phyloP scores from a whole-genome alignment of 2,329 filamentous ascomycete genomes.

The Neonectria ditissima region DNA sequence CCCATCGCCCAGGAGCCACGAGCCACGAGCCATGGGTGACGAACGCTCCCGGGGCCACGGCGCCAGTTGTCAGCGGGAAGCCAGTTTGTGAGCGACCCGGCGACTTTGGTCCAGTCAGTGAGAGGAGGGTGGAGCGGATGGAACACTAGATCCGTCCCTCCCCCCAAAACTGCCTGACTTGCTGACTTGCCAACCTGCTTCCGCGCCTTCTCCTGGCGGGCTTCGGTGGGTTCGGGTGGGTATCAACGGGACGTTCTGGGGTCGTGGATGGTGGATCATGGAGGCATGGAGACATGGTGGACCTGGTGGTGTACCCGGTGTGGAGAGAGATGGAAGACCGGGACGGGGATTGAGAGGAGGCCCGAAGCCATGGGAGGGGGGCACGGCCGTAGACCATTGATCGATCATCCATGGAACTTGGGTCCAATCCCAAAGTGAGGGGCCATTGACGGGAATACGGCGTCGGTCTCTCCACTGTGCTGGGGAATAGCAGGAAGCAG shows the following conservation, averaged over 20 bases:
- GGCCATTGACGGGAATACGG: not conserved
- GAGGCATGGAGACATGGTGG: constrained; percentile 17
- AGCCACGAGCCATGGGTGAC: constrained; percentile 3
- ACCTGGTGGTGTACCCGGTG: constrained; percentile 14
- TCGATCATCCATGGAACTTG: constrained; percentile 19
- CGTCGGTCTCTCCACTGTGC: constrained; percentile 22
- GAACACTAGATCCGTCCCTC: constrained; percentile 11
- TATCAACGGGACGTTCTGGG: constrained; percentile 3
- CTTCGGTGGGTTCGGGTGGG: not conserved
- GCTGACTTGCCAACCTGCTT: constrained; percentile 2
- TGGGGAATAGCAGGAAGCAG: not conserved
- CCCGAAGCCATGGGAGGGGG: constrained; percentile 16
- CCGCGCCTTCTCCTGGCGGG: not conserved
- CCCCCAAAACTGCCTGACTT: constrained; percentile 7
- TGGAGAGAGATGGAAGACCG: constrained; percentile 17
- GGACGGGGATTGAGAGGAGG: constrained; percentile 14
- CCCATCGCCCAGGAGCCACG: not conserved
- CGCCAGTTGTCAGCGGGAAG: constrained; percentile 16
- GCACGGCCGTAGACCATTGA: constrained; percentile 14
- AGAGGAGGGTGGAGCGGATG: constrained; percentile 19
- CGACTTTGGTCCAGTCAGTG: constrained; percentile 13
- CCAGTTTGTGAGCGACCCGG: constrained; percentile 12
- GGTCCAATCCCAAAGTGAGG: not conserved
- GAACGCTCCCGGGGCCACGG: constrained; percentile 31
- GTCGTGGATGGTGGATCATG: constrained; percentile 20